Base-by-base conservation (phyloP, 2,329 filamentous ascomycete genomes). In the Xylaria sp. region DNA sequence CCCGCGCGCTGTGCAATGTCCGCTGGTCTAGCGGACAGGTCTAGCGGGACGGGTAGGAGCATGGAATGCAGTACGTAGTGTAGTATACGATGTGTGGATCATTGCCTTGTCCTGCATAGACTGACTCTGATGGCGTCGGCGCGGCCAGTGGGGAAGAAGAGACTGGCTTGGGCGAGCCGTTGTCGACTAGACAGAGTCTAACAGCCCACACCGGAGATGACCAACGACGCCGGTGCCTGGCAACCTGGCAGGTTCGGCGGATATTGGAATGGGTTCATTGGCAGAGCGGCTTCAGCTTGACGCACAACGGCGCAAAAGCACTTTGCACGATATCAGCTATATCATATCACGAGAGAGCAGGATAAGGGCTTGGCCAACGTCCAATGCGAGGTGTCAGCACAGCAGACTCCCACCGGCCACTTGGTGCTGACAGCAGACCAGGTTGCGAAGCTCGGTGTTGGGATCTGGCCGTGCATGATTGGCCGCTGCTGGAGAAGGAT, bases 281-380 rank as follows among this genome's bases (percentile, higher is more conserved):
- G 62, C 17, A 55, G 48, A 59, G 23, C 31, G 10, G 62, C 47
- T 48, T 66, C 63, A 65, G 60, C 62, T 65, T 46, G 58, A 59
- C 60, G 51, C 52, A 48, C 49, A 53, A 63, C 57, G 54, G 47
- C 61, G 54, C 44, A 48, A 58, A 58, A 58, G 58, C 54, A 61
- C 51, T 46, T 43, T 51, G 37, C 52, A 52, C 11, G 29, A 29
- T 38, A 48, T 63, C 60, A 54, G 60, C 60, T 55, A 48, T 27
- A 40, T 37, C 31, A 46, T 27, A 21, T 38, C 46, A 35, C 35
- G 27, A 47, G 57, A 33, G 35, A 52, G 38, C 19, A 40, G 43
- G 17, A 38, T 38, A 54, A 54, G 54, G 56, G 48, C 41, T 47
- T 48, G 10, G 51, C 38, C n/a, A 55, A 52, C 55, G 55, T 59